Evolutionary conservation across 768 basidiomycete species (phyloP), one percentile per base, ranked within the genome.

Genomic region (Mycena vulgaris): DNA sequence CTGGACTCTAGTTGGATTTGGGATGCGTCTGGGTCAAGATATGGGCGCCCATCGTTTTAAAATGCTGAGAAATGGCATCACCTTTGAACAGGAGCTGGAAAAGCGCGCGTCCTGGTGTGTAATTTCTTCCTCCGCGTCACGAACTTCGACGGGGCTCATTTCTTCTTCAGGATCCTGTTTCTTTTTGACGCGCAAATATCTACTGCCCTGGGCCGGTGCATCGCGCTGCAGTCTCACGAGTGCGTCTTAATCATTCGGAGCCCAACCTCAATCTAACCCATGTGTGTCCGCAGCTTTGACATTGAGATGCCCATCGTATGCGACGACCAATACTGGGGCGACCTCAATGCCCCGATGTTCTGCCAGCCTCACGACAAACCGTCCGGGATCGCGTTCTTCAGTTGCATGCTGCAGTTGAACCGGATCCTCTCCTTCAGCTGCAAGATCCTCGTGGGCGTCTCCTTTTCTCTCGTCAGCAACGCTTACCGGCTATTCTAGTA

Each of bases 401-500:
- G 83, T 58, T 78, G 78, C 25, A 74, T 87, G 48, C 83, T 84
- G 51, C 74, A 52, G 17, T 42, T 89, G 48, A 82, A 80, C 49
- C 63, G 67, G 6, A 68, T 72, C 3, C 28, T 72, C 7, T 62
- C 60, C 10, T 89, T 88, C 73, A 85, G 87, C 11, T 83, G 91
- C 77, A 56, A 33, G 58, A 64, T 52, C 7, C 25, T 23, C 6
- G 55, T 55, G 30, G 9, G 51, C 16, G 14, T 40, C 5, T 40
- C 5, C 11, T 30, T 21, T 28, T 37, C 35, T 25, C 10, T 8
- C 21, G 19, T 35, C 16, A 52, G 14, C 14, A 14, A 37, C 6
- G 6, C 35, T 37, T 13, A 37, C n/a, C n/a, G n/a, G n/a, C n/a
- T n/a, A n/a, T n/a, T 40, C 0, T 37, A 48, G 93, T 95, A 95